Evolutionary conservation across 1,284 basidiomycete species (phyloP).

Genomic region (Ganoderma sinense): DNA sequence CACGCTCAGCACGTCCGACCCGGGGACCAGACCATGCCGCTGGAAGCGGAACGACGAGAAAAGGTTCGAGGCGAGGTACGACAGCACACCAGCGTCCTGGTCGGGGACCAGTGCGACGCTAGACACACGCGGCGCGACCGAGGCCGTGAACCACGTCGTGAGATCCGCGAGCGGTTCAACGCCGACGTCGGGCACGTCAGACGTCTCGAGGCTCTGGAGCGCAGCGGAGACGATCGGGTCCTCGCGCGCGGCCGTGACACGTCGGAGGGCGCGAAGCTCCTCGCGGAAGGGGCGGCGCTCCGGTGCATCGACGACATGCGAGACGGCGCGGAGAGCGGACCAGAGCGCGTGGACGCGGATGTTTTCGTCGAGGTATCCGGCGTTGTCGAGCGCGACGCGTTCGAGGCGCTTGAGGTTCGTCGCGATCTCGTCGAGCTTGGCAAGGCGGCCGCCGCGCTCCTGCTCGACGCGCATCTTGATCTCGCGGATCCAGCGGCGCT

Average conservation of each 20-base stretch:
- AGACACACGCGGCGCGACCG: conserved; percentile 87
- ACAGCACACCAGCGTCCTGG: conserved; percentile 86
- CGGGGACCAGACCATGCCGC: conserved; percentile 77
- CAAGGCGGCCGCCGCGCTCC: conserved; percentile 94
- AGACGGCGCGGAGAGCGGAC: conserved; percentile 75
- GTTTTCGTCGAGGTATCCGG: conserved; percentile 89
- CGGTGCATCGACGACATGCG: conserved; percentile 60
- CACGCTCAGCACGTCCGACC: conserved; percentile 87
- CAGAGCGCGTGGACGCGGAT: conserved; percentile 86
- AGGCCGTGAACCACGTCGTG: conserved; percentile 87
- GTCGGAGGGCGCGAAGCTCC: conserved; percentile 85
- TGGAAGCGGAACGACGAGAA: conserved; percentile 85
- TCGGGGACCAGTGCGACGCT: conserved; percentile 93
- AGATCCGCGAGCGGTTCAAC: conserved; percentile 92
- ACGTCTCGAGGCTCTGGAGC: conserved; percentile 77
- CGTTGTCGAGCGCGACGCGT: conserved; percentile 91
- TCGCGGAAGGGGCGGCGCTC: conserved; percentile 86
- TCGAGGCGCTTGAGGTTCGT: conserved; percentile 92
- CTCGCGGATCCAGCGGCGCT: conserved; percentile 95
- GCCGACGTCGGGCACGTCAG: conserved; percentile 84
- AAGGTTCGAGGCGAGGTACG: conserved; percentile 84
- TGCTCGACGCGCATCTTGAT: conserved; percentile 97
- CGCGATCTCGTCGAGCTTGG: conserved; percentile 94
- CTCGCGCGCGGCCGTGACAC: conserved; percentile 75
- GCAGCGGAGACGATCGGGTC: conserved; percentile 73